Conservation (phyloP, 306 rosid species). For the Vicia faba region DNA sequence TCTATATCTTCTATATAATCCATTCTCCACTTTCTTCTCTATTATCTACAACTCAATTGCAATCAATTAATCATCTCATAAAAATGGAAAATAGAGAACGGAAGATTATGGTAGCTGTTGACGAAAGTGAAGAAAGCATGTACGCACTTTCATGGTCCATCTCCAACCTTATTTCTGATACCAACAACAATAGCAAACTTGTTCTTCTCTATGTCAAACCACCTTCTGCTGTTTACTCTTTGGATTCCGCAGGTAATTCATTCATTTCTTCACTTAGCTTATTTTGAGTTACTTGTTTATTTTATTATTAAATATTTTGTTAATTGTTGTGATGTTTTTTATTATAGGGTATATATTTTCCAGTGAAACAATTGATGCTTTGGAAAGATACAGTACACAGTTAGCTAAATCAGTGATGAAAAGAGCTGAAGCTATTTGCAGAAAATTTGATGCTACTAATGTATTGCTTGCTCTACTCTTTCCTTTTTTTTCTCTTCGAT, state of each 20-base stretch:
- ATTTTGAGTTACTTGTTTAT: background rate
- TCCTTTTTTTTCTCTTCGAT: background rate
- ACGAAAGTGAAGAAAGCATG: slow-evolving; percentile 90
- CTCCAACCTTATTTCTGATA: slow-evolving; percentile 49
- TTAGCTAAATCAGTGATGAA: slow-evolving; percentile 70
- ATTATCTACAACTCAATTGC: slow-evolving; percentile 18
- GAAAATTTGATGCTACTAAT: slow-evolving; percentile 35
- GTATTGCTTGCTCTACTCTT: background rate
- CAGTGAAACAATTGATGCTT: slow-evolving; percentile 47
- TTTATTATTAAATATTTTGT: background rate
- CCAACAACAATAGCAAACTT: slow-evolving; percentile 46
- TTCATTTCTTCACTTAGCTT: background rate
- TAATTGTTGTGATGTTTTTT: slow-evolving; percentile 4
- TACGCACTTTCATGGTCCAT: slow-evolving; percentile 79
- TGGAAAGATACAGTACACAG: slow-evolving; percentile 55
- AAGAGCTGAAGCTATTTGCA: slow-evolving; percentile 66
- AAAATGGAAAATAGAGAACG: slow-evolving; percentile 43
- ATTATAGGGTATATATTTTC: slow-evolving; percentile 63
- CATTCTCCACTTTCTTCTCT: slow-evolving; percentile 22
- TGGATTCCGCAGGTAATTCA: slow-evolving; percentile 67
- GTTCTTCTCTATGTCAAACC: slow-evolving; percentile 77
- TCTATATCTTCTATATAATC: slow-evolving; percentile 21
- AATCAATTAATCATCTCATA: background rate
- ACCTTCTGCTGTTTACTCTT: slow-evolving; percentile 57
- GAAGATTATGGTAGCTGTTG: slow-evolving; percentile 76